Evolutionary conservation across 495 filamentous ascomycete genomes (phyloP).

Genomic region (Lineolata rhizophorae): DNA sequence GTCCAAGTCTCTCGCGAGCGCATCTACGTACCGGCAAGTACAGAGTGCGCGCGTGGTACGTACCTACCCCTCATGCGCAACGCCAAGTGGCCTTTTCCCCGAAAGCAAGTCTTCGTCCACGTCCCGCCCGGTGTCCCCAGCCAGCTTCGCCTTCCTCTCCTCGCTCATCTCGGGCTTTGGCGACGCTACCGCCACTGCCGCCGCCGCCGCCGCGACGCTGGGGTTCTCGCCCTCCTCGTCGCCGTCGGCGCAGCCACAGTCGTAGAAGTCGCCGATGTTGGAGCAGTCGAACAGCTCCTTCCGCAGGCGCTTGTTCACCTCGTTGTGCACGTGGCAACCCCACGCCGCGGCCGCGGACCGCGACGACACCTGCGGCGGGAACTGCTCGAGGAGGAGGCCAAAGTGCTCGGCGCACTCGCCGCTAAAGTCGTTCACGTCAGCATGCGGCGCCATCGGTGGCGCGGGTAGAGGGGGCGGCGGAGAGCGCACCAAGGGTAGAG

Average conservation of each 20-base stretch:
- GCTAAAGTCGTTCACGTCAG: slow-evolving; percentile 21
- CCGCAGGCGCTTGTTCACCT: slow-evolving; percentile 68
- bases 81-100: too few relatives aligned
- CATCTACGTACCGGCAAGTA: too few relatives aligned
- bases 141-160: slow-evolving; percentile 7
- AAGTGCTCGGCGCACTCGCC: slow-evolving; percentile 91
- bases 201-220: too few relatives aligned
- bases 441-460: slow-evolving; percentile 3
- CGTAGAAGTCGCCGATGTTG: slow-evolving; percentile 79
- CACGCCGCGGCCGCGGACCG: slow-evolving; percentile 69
- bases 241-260: slow-evolving; percentile 83
- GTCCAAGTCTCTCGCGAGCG: too few relatives aligned
- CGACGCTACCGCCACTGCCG: too few relatives aligned
- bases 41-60: too few relatives aligned
- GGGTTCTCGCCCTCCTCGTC: slow-evolving; percentile 3
- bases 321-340: slow-evolving; percentile 89
- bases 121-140: slow-evolving; percentile 3
- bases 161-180: slow-evolving; percentile 9
- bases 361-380: slow-evolving; percentile 75
- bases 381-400: slow-evolving; percentile 55
- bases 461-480: slow-evolving; percentile 2
- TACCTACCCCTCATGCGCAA: too few relatives aligned
- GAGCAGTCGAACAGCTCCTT: slow-evolving; percentile 76
- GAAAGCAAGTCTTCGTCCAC: slow-evolving; percentile 6
- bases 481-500: slow-evolving; percentile 57